These are phyloP conservation scores for Naganishia randhawae DNA, from an alignment of 768 basidiomycete species.

Conservation along the genomic window DNA sequence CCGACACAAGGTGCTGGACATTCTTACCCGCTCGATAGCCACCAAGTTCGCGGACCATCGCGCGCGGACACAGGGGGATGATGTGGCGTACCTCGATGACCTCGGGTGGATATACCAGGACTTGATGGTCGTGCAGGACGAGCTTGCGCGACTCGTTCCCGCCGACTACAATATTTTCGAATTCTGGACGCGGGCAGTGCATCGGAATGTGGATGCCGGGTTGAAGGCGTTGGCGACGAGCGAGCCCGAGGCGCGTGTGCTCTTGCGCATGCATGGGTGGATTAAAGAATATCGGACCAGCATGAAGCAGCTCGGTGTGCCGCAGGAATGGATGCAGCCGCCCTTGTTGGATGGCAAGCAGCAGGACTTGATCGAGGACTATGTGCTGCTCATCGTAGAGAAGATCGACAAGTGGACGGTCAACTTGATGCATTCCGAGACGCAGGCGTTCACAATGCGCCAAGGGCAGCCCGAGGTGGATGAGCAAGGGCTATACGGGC, in stretches of 20 bases:
- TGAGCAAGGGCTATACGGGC: conserved; percentile 81
- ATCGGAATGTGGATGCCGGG: conserved; percentile 72
- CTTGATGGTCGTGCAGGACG: conserved; percentile 82
- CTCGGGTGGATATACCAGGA: conserved; percentile 90
- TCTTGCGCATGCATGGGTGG: conserved; percentile 85
- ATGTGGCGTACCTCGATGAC: conserved; percentile 68
- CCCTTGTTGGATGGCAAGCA: conserved; percentile 93
- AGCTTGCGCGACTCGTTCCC: conserved; percentile 87
- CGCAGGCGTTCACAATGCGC: conserved; percentile 75
- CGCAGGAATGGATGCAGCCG: conserved; percentile 76
- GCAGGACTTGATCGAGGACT: conserved; percentile 88
- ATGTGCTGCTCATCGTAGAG: conserved; percentile 82
- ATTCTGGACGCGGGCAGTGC: conserved; percentile 80
- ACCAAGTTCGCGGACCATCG: conserved; percentile 60
- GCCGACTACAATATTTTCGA: conserved; percentile 83
- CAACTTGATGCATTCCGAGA: conserved; percentile 88
- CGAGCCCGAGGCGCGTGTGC: conserved; percentile 79
- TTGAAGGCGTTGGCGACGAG: conserved; percentile 67
- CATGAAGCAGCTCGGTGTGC: conserved; percentile 88
- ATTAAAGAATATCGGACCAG: conserved; percentile 90
- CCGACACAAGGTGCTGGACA: conserved; percentile 77
- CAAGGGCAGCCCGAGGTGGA: conserved; percentile 83
- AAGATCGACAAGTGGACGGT: conserved; percentile 96
- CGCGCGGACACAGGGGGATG: conserved; percentile 57
- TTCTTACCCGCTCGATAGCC: conserved; percentile 72